Base-by-base conservation (phyloP, 2,329 filamentous ascomycete genomes). In the Penicillium paneum region DNA sequence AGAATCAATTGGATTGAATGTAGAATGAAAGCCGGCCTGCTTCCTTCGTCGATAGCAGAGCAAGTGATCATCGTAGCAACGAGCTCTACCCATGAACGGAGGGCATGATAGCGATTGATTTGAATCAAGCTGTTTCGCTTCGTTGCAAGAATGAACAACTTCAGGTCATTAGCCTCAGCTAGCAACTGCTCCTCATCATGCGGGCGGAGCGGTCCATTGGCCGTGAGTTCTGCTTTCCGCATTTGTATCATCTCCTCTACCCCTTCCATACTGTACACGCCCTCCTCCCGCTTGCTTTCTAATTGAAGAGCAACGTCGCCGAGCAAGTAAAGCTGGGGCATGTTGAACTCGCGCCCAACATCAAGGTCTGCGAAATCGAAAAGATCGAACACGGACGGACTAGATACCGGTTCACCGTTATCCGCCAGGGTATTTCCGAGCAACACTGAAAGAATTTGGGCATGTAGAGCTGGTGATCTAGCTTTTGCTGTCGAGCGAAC, bases 1-100 rank as follows among this genome's bases (percentile, higher is more conserved):
- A 97, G 80, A 45, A 95, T 89, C 13, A 93, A 83, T 68, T 97
- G 92, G 5, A 99, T 79, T 0, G 89, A 87, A 69, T 96, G 91
- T 11, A 97, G 76, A 52, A 96, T 86, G 69, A 97, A 92, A 0
- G 88, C 84, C 5, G 86, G 86, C 66, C 87, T 87, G 29, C 83
- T 83, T 1, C 83, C 83, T 49, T 84, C 82, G 55, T 89, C 88
- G 68, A 96, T 88, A 49, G 94, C 88, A 61, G 90, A 91, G 53
- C 84, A 86, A 64, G 91, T 88, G 19, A 96, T 81, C 75, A 96
- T 89, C 21, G 97, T 85, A 49, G 91, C 84, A 43, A 96, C 76
- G 29, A 97, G 80, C 64, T 92, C 90, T 1, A 88, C 84, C 93
- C 95, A 99, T 0, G 90, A 85, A 65, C 82, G 85, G 3, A 97